Evolutionary conservation across 176 grass and related monocot species (phyloP), one percentile per base, ranked within the genome.

Genomic region (Dendrocalamus sinicus): DNA sequence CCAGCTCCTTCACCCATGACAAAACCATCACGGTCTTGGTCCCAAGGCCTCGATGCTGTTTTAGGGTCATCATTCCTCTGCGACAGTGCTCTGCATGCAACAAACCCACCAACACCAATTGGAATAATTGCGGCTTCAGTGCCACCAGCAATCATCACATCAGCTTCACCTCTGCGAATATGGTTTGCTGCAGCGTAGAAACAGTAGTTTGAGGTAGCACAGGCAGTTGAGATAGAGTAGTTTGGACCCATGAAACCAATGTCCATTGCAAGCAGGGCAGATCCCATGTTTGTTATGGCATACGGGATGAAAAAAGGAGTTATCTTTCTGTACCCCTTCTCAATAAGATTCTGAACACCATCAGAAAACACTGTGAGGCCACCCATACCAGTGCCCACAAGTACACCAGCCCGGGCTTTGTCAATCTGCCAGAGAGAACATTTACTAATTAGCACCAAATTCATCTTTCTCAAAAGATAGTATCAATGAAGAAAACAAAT

Each of bases 1-100:
- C 97, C 97, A 75, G 97, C 93, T 89, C 97, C 97, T 91, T 99
- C 97, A 57, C 97, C 96, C 97, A 99, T 99, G 39, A 99, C 97
- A 75, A 99, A 99, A 73, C 97, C 97, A 95, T 99, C 97, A 46
- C 97, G 93, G 2, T 61, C 94, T 75, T 84, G 92, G 90, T 99
- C 97, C 97, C 97, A 99, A 77, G 97, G 97, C 85, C 97, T 91
- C 13, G 96, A 99, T 89, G 97, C 97, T 63, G 97, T 99, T 91
- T 94, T 94, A 23, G 97, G 97, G 65, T 99, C 92, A 91, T 96
- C 92, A 44, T 99, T 99, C 84, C 97, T 96, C 65, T 99, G 97
- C 61, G 97, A 99, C n/a, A 99, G 81, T 75, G 97, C 97, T 81
- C 97, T 96, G 75, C 91, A 99, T 51, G 97, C 97, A 79, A 99